A percentile compares a stretch with the other conserved stretches of the same genome.
phyloP scores from a whole-genome alignment of 2,329 filamentous ascomycete species.

The Monosporascus sp. region DNA sequence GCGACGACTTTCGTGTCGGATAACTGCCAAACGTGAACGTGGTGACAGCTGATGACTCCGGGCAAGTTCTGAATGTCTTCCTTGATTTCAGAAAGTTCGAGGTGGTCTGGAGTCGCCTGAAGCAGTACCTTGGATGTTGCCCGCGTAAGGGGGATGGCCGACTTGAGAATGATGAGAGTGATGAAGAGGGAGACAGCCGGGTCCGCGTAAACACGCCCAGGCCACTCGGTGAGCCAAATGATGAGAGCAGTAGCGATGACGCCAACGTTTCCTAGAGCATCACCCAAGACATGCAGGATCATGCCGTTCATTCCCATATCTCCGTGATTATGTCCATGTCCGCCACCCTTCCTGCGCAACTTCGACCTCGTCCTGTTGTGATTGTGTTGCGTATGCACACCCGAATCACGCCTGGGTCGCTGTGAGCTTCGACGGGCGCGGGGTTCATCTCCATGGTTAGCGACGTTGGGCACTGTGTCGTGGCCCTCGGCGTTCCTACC shows the following conservation, averaged over 20 bases:
- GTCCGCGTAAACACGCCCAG: constrained; percentile 82
- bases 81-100: constrained; percentile 84
- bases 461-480: constrained; percentile 22
- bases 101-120: constrained; percentile 86
- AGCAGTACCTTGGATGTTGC: constrained; percentile 84
- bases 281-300: constrained; percentile 71
- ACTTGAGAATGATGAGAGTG: constrained; percentile 70
- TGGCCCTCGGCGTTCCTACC: constrained; percentile 14
- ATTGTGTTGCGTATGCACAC: constrained; percentile 67
- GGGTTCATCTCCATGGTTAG: constrained; percentile 20
- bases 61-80: constrained; percentile 83
- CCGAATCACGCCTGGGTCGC: constrained; percentile 43
- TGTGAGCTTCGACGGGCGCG: constrained; percentile 20
- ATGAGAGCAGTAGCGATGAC: constrained; percentile 78
- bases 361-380: constrained; percentile 66
- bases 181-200: constrained; percentile 91
- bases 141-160: constrained; percentile 72
- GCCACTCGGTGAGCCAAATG: constrained; percentile 86
- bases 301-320: constrained; percentile 96
- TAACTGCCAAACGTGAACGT: constrained; percentile 96
- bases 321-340: constrained; percentile 71
- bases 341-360: constrained; percentile 34
- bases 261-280: constrained; percentile 81
- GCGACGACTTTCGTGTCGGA: constrained; percentile 93
- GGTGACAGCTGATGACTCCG: constrained; percentile 86